Evolutionary conservation across 306 rosid genomes (phyloP).

Genomic region (Vigna angularis): DNA sequence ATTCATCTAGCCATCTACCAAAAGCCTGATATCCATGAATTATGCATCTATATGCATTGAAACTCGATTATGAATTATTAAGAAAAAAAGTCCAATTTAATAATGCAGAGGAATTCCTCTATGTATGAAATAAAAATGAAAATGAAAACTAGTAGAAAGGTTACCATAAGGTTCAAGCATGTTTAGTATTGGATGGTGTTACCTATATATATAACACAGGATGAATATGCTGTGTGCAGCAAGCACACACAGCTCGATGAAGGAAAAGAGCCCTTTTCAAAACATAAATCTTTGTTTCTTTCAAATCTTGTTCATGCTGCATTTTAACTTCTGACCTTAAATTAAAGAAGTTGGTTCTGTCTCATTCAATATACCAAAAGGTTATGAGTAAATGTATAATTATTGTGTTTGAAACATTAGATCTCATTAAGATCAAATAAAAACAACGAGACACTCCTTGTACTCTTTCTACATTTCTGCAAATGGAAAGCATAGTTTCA

Average conservation of each 20-base stretch:
- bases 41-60: not conserved
- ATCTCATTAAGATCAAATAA: not conserved
- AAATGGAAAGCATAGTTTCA: slow-evolving; percentile 27
- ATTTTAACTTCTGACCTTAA: not conserved
- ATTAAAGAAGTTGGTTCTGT: not conserved
- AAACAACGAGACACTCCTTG: slow-evolving; percentile 11
- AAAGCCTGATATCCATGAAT: slow-evolving; percentile 19
- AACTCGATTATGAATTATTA: slow-evolving; percentile 10
- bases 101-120: slow-evolving; percentile 10
- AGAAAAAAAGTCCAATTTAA: not conserved
- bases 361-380: not conserved
- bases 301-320: not conserved
- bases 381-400: not conserved
- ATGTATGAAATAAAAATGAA: not conserved
- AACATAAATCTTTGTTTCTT: not conserved
- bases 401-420: not conserved
- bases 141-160: not conserved
- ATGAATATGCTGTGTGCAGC: not conserved
- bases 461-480: slow-evolving; percentile 25
- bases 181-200: not conserved
- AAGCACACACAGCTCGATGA: not conserved
- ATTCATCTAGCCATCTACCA: not conserved
- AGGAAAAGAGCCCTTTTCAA: not conserved
- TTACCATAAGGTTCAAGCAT: not conserved
- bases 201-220: not conserved